These are phyloP conservation scores for Pseudonitzschia pungens DNA, from an alignment of 108 stramenopile species.

Conservation along the genomic window DNA sequence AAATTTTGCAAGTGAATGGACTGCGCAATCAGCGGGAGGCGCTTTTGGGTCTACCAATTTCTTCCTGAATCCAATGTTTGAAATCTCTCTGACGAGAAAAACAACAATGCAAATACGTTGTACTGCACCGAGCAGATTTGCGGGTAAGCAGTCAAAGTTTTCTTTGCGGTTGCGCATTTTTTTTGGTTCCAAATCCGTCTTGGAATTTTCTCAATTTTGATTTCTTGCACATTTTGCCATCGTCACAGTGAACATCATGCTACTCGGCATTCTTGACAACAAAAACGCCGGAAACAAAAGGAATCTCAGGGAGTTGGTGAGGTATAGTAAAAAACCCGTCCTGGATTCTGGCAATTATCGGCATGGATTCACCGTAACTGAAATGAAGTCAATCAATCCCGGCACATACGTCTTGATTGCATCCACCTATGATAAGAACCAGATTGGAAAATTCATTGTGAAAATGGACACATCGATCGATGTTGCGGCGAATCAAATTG, in stretches of 20 bases:
- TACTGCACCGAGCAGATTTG: constrained; percentile 40
- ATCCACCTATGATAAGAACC: constrained; percentile 44
- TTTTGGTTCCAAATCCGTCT: background rate
- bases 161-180: background rate
- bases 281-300: constrained; percentile 8
- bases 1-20: constrained; percentile 31
- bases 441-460: constrained; percentile 34
- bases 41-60: constrained; percentile 45
- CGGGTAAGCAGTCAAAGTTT: constrained; percentile 26
- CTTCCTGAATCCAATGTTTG: constrained; percentile 64
- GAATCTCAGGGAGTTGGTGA: background rate
- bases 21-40: constrained; percentile 50
- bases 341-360: constrained; percentile 70
- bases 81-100: constrained; percentile 27
- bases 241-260: constrained; percentile 47
- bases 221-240: background rate
- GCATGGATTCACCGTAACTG: constrained; percentile 59
- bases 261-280: constrained; percentile 35
- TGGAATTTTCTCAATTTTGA: background rate
- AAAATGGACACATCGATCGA: constrained; percentile 10
- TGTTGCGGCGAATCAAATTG: constrained; percentile 7
- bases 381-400: constrained; percentile 32
- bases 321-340: constrained; percentile 34
- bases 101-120: constrained; percentile 55
- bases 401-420: constrained; percentile 61